Percentiles rank a stretch among this genome's conserved stretches.
Evolutionary conservation across 257 asterid genomes (phyloP).

Genomic region (Salvia hispanica): DNA sequence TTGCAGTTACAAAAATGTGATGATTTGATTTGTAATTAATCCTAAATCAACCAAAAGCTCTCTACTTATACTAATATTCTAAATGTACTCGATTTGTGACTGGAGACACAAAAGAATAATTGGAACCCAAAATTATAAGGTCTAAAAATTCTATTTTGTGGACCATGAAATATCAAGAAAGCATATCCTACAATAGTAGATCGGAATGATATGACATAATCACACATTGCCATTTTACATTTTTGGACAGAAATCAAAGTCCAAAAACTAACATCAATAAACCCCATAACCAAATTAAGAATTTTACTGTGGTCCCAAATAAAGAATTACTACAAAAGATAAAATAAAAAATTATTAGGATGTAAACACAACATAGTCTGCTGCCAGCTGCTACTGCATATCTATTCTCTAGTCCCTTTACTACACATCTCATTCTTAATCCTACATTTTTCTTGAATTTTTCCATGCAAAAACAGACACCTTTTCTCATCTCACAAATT

Average conservation of each 20-base stretch:
- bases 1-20: no score
- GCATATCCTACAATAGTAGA: not conserved
- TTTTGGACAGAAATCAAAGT: slow-evolving; percentile 13
- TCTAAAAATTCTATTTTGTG: no score
- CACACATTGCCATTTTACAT: not conserved
- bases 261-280: slow-evolving; percentile 15
- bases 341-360: not conserved
- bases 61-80: no score
- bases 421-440: not conserved
- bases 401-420: slow-evolving; percentile 28
- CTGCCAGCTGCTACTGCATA: slow-evolving; percentile 20
- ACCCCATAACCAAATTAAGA: slow-evolving; percentile 22
- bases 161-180: not conserved
- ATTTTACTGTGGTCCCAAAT: slow-evolving; percentile 36
- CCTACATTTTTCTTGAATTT: not conserved
- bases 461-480: not conserved
- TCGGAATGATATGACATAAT: not conserved
- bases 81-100: no score
- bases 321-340: not conserved
- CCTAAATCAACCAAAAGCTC: no score
- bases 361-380: slow-evolving; percentile 30
- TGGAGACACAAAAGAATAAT: not conserved
- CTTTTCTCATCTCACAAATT: not conserved
- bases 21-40: no score
- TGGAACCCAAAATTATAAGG: not conserved